Evolutionary conservation across 768 basidiomycete genomes (phyloP).

Genomic region (Hericium coralloides): DNA sequence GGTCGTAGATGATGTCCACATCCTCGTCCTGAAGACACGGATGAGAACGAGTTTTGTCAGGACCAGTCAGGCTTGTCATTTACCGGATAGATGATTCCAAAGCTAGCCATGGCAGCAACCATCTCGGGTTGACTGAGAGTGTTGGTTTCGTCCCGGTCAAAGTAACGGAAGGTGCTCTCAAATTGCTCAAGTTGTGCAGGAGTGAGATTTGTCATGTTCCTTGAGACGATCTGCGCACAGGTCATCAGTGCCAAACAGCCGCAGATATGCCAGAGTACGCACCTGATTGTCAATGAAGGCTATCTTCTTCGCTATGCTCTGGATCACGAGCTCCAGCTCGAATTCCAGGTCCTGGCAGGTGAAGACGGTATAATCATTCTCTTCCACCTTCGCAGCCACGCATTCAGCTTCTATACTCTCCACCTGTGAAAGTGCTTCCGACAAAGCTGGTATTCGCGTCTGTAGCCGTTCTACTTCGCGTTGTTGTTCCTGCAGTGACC

Average conservation of each 20-base stretch:
- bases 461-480: constrained; percentile 55
- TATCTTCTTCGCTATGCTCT: constrained; percentile 82
- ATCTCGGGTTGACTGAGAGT: constrained; percentile 80
- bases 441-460: constrained; percentile 56
- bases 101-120: constrained; percentile 87
- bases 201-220: constrained; percentile 89
- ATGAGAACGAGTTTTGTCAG: not conserved
- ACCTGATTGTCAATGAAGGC: constrained; percentile 96
- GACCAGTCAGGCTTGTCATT: not conserved
- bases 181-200: constrained; percentile 96
- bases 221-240: constrained; percentile 69
- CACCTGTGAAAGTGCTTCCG: constrained; percentile 45
- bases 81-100: constrained; percentile 89
- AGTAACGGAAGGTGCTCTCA: constrained; percentile 95
- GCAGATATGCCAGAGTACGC: constrained; percentile 8
- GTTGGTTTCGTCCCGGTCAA: constrained; percentile 89
- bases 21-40: constrained; percentile 61
- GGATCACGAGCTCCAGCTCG: constrained; percentile 75
- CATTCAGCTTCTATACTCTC: constrained; percentile 67
- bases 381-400: constrained; percentile 83
- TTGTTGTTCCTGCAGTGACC: constrained; percentile 58
- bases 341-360: constrained; percentile 85
- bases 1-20: constrained; percentile 73
- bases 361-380: constrained; percentile 93
- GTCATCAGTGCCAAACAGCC: not conserved